phyloP scores from a whole-genome alignment of 2,329 filamentous ascomycete genomes.

The Aspergillus alliaceus region DNA sequence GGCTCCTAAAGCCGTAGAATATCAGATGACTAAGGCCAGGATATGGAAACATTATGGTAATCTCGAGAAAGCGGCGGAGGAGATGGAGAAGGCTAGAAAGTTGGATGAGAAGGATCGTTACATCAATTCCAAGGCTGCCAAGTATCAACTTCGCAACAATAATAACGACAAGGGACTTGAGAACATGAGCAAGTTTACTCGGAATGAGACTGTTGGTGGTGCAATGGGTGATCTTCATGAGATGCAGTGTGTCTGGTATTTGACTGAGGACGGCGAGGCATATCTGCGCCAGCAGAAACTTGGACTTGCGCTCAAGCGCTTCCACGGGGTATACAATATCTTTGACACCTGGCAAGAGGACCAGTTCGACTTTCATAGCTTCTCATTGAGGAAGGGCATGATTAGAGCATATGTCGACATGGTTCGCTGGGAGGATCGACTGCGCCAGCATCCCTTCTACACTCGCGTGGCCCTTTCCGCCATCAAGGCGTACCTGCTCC shows the following conservation, averaged over 20 bases:
- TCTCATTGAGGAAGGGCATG: conserved; percentile 95
- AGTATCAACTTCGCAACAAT: conserved; percentile 92
- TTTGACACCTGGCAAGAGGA: conserved; percentile 98
- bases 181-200: conserved; percentile 91
- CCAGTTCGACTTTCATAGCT: conserved; percentile 98
- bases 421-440: conserved; percentile 90
- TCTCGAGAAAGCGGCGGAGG: conserved; percentile 72
- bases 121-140: conserved; percentile 97
- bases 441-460: conserved; percentile 93
- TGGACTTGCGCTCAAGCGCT: conserved; percentile 86
- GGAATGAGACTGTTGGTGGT: conserved; percentile 83
- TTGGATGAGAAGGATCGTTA: conserved; percentile 90
- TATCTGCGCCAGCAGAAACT: conserved; percentile 79
- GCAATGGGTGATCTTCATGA: conserved; percentile 88
- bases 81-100: conserved; percentile 83
- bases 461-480: conserved; percentile 79
- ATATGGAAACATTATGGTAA: conserved; percentile 92
- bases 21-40: conserved; percentile 90
- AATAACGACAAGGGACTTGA: conserved; percentile 82
- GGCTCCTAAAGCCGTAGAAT: conserved; percentile 80
- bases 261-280: conserved; percentile 92
- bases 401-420: conserved; percentile 94
- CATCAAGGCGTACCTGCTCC: conserved; percentile 73
- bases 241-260: conserved; percentile 98
- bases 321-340: conserved; percentile 83